Percentiles rank a stretch among this genome's conserved stretches.
Conservation (phyloP, 2,329 filamentous ascomycete species). For the Hymenoscyphus repandus region DNA sequence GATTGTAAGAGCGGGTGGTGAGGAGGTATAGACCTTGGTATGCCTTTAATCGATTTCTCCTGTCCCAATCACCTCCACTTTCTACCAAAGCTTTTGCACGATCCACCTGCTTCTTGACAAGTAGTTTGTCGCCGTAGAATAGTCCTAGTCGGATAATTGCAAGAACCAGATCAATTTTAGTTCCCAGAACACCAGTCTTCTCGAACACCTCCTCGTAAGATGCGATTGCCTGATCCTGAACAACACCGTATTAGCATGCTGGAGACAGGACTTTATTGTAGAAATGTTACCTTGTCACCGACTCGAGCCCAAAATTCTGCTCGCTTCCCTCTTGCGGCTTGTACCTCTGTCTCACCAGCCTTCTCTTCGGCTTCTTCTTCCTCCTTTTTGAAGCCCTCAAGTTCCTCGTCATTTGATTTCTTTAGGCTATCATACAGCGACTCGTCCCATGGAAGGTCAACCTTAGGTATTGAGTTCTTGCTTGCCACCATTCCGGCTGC, state of each 20-base stretch:
- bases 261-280: background rate
- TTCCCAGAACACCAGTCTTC: constrained; percentile 94
- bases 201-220: constrained; percentile 91
- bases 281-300: constrained; percentile 74
- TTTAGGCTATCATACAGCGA: constrained; percentile 72
- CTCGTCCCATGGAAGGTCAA: constrained; percentile 87
- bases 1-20: constrained; percentile 83
- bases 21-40: constrained; percentile 94
- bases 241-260: constrained; percentile 16
- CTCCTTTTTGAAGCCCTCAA: constrained; percentile 74
- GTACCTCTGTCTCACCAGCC: constrained; percentile 91
- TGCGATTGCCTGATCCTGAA: constrained; percentile 85
- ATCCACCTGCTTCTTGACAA: constrained; percentile 92
- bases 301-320: constrained; percentile 95
- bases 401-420: constrained; percentile 71
- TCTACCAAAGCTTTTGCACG: constrained; percentile 87
- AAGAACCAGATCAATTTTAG: constrained; percentile 94
- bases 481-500: constrained; percentile 71
- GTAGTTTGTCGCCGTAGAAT: constrained; percentile 89
- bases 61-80: constrained; percentile 95
- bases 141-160: constrained; percentile 93
- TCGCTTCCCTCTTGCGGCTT: constrained; percentile 86
- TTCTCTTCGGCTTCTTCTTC: constrained; percentile 93
- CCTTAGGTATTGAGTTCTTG: constrained; percentile 56
- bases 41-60: constrained; percentile 95